Conservation (phyloP, 75 land plant species). For the Picea glauca region DNA sequence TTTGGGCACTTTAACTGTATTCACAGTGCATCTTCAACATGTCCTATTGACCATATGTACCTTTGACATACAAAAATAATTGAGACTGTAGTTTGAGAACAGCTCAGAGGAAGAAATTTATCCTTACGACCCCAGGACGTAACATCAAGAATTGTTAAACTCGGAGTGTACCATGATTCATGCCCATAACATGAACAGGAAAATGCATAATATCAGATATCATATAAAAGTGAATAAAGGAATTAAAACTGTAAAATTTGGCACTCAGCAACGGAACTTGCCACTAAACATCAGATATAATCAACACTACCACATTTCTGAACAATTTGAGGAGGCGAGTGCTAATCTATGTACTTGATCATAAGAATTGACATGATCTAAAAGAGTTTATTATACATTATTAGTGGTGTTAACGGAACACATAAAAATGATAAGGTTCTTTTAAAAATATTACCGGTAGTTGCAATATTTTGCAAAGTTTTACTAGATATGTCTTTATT, state of each 20-base stretch:
- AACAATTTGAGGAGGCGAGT: not conserved
- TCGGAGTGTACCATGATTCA: no score
- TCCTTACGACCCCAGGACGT: not conserved
- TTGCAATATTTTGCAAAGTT: conserved; percentile 32
- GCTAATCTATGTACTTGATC: not conserved
- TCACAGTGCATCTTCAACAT: no score
- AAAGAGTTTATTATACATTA: not conserved
- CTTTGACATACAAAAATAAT: not conserved
- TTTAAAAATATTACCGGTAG: conserved; percentile 23
- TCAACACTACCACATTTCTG: not conserved
- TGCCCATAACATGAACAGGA: no score
- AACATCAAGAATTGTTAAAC: not conserved
- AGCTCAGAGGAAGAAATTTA: not conserved
- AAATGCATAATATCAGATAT: no score
- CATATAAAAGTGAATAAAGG: no score
- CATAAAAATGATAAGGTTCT: not conserved
- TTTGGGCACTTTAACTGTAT: no score
- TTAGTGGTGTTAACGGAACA: not conserved
- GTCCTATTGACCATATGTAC: no score
- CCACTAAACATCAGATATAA: no score
- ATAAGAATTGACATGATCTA: not conserved
- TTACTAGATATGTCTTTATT: conserved; percentile 41
- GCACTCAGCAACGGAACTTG: no score
- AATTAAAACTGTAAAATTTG: no score
- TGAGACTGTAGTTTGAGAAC: not conserved